Conservation (phyloP, 208 protist species). For the Naegleria lovaniensis region DNA sequence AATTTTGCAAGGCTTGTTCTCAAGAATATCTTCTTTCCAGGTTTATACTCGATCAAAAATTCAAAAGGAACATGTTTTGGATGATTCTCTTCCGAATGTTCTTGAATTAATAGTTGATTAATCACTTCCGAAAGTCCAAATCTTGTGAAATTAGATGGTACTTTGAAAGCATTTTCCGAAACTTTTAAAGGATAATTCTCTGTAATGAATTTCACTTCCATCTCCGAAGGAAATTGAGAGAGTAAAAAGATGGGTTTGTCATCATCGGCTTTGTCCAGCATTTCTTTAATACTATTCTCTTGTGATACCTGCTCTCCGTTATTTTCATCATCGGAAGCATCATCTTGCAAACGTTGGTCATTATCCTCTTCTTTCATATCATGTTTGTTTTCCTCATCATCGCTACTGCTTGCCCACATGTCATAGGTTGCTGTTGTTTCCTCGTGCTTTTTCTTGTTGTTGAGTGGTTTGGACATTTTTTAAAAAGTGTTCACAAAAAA, state of each 20-base stretch:
- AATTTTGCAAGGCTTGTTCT: background rate
- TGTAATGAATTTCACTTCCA: background rate
- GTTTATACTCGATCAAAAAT: conserved; percentile 2
- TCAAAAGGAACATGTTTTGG: conserved; percentile 12
- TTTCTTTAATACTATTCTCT: background rate
- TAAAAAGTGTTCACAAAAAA: no score
- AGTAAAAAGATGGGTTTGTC: background rate
- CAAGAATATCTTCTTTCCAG: background rate
- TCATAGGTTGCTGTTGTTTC: no score
- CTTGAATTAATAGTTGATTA: background rate
- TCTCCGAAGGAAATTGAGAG: background rate
- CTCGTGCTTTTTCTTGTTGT: no score
- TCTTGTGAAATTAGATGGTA: conserved; percentile 2
- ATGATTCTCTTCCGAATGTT: background rate
- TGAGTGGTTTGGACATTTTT: no score
- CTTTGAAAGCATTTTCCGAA: background rate
- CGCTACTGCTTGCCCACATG: background rate
- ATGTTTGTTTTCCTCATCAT: background rate
- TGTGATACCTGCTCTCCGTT: background rate
- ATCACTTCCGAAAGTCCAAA: conserved; percentile 10
- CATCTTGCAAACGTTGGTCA: background rate
- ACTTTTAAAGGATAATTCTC: background rate
- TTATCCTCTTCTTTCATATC: background rate
- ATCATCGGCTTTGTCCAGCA: background rate
- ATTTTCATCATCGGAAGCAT: background rate